Conservation (phyloP, 2,329 filamentous ascomycete genomes). For the Pseudogymnoascus sp. region DNA sequence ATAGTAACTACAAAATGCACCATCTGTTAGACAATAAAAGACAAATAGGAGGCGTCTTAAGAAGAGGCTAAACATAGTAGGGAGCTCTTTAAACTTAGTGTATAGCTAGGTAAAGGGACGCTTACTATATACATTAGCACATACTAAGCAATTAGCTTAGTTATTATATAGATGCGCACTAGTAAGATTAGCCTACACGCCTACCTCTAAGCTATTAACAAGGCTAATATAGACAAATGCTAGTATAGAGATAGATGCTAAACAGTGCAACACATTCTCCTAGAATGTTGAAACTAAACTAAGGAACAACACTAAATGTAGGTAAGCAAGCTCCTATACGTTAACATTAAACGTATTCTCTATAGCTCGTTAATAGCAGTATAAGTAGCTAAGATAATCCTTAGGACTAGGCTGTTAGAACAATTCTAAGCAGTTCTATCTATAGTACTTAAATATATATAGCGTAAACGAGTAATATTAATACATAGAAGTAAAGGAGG, state of each 20-base stretch:
- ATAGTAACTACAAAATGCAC: constrained; percentile 13
- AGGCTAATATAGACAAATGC: constrained; percentile 26
- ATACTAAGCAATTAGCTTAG: constrained; percentile 22
- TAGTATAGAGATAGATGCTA: constrained; percentile 14
- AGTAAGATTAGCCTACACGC: constrained; percentile 23
- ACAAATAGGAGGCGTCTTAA: constrained; percentile 19
- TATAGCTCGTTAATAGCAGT: constrained; percentile 27
- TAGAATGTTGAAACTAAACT: constrained; percentile 23
- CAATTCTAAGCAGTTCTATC: constrained; percentile 20
- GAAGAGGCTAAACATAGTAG: constrained; percentile 20
- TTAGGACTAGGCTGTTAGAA: constrained; percentile 26
- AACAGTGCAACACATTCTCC: constrained; percentile 22
- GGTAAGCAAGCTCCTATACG: constrained; percentile 18
- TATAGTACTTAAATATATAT: too few relatives aligned
- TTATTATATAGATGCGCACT: constrained; percentile 17
- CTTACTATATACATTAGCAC: constrained; percentile 9
- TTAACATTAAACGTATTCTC: constrained; percentile 29
- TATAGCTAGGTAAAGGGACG: constrained; percentile 13
- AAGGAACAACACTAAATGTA: constrained; percentile 23
- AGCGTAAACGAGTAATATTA: too few relatives aligned
- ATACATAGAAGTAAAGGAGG: too few relatives aligned
- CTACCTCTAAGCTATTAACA: constrained; percentile 28
- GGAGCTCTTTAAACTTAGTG: constrained; percentile 19
- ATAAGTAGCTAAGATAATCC: constrained; percentile 31
- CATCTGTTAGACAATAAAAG: constrained; percentile 19